phyloP scores from a whole-genome alignment of 176 grass and related monocot species.

The Triticum dicoccoides region DNA sequence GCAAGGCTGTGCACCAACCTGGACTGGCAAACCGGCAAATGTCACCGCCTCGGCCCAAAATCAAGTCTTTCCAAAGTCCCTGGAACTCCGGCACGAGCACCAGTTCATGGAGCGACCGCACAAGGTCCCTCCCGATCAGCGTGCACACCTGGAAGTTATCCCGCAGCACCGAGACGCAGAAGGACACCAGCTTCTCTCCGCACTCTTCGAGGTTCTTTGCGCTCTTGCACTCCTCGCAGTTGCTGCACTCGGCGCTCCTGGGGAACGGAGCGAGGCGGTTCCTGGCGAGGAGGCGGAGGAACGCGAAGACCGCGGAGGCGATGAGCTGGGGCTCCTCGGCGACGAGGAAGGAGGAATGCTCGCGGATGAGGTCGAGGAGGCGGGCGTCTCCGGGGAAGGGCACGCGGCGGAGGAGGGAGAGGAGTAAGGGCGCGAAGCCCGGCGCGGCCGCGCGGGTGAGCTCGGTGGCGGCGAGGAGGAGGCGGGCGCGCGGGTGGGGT shows the following conservation, averaged over 20 bases:
- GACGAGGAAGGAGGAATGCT: slow-evolving; percentile 17
- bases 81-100: slow-evolving; percentile 67
- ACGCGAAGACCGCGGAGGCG: slow-evolving; percentile 41
- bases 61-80: slow-evolving; percentile 53
- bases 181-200: slow-evolving; percentile 51
- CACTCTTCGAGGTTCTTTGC: slow-evolving; percentile 45
- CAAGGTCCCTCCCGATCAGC: slow-evolving; percentile 67
- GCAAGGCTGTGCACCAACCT: slow-evolving; percentile 31
- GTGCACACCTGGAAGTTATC: slow-evolving; percentile 46
- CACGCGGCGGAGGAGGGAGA: slow-evolving; percentile 52
- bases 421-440: slow-evolving; percentile 38
- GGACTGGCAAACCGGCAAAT: slow-evolving; percentile 37
- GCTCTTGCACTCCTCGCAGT: slow-evolving; percentile 54
- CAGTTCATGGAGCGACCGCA: slow-evolving; percentile 73
- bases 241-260: slow-evolving; percentile 32
- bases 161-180: slow-evolving; percentile 52
- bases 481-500: slow-evolving; percentile 45
- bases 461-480: slow-evolving; percentile 42
- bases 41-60: slow-evolving; percentile 1
- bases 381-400: slow-evolving; percentile 33
- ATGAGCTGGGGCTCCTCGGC: slow-evolving; percentile 45
- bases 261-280: slow-evolving; percentile 38
- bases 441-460: slow-evolving; percentile 50
- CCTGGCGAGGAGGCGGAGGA: slow-evolving; percentile 53
- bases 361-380: slow-evolving; percentile 18